Evolutionary conservation across 345 rosid species (phyloP), one percentile per base, ranked within the genome.

Genomic region (Sonneratia alba): DNA sequence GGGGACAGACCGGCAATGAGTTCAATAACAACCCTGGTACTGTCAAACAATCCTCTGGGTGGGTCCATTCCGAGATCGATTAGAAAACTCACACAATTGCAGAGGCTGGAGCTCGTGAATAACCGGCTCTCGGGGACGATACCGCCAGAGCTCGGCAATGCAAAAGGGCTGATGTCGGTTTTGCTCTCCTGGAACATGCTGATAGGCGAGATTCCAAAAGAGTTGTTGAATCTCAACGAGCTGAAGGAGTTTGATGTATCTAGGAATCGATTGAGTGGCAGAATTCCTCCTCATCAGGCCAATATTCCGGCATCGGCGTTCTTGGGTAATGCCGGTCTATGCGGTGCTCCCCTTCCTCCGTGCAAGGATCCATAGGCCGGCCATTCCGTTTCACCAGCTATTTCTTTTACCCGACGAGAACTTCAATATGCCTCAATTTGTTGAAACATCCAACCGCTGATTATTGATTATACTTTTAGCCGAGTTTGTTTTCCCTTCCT

Each of bases 291-390:
- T 27, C 89, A 86, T 43, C 77, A 72, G 65, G 77, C 73, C 66
- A 68, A 6, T 4, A 65, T 88, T 70, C 87, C 90, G 15, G 85
- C 51, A 0, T 82, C 85, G 66, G 77, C 85, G 4, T 85, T 85
- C 69, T 36, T 37, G 63, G 73, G 81, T 42, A 88, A 85, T 70
- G 75, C 74, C 43, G 85, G 86, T 8, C 79, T 84, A 63, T 88
- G 90, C 66, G 90, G 82, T 22, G 40, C 73, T 66, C 88, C 90
- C 27, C 87, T 88, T 76, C 86, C 82, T 37, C 86, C 87, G 65
- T 86, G 92, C 43, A 75, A 76, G 67, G 59, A 53, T 4, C 14
- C 51, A 47, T 47, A 47, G 15, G 14, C 15, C 51, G 14, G 15
- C 15, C 14, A 47, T 47, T 47, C 4, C 15, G 13, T 42, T 47